These are phyloP conservation scores for Tylopilus plumbeoviolaceoides DNA, from an alignment of 768 basidiomycete genomes.

Conservation along the genomic window DNA sequence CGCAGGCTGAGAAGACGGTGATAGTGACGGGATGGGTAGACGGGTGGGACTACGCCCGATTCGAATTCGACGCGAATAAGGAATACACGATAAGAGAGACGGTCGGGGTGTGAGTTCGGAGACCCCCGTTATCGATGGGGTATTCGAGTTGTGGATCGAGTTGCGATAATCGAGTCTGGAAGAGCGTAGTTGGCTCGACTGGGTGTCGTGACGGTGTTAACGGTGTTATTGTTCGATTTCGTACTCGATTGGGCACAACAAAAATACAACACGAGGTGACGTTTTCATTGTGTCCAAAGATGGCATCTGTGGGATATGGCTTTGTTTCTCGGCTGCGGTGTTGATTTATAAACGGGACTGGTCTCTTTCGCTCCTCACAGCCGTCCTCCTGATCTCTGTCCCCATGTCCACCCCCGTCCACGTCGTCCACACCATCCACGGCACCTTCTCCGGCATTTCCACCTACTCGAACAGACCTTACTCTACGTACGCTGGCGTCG, in stretches of 20 bases:
- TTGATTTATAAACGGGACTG: constrained; percentile 18
- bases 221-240: constrained; percentile 13
- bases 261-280: constrained; percentile 8
- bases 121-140: constrained; percentile 9
- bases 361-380: not conserved
- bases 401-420: constrained; percentile 27
- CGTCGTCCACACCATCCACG: constrained; percentile 31
- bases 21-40: not conserved
- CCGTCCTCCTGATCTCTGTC: constrained; percentile 13
- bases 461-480: constrained; percentile 18
- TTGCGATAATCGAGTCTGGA: constrained; percentile 1
- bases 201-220: constrained; percentile 3
- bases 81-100: not conserved
- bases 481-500: constrained; percentile 26
- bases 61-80: not conserved
- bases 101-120: constrained; percentile 9
- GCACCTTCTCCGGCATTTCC: constrained; percentile 29
- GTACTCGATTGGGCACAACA: constrained; percentile 8
- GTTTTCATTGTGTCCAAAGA: constrained; percentile 19
- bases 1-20: constrained; percentile 4
- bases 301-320: constrained; percentile 10
- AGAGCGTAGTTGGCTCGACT: constrained; percentile 2
- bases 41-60: not conserved
- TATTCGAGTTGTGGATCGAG: constrained; percentile 16
- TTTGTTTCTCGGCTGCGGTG: constrained; percentile 17